Percentiles rank a stretch among this genome's conserved stretches.
Evolutionary conservation across 257 asterid genomes (phyloP).

Genomic region (Knoxia roxburghii): DNA sequence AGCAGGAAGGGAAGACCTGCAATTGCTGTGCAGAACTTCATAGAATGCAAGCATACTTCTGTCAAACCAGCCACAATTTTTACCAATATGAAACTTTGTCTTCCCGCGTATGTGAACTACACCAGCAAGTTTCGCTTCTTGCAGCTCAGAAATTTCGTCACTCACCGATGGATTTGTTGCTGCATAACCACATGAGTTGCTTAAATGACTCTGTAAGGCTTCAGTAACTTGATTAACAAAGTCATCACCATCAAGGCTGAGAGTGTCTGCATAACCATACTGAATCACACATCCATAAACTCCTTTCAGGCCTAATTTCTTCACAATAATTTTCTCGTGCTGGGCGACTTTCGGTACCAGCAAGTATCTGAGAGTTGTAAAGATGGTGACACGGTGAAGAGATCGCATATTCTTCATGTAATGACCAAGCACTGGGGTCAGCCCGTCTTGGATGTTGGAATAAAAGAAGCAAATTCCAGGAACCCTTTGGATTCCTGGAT

Average conservation of each 20-base stretch:
- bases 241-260: conserved; percentile 20
- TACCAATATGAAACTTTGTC: conserved; percentile 30
- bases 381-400: conserved; percentile 28
- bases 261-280: conserved; percentile 34
- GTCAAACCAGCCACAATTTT: conserved; percentile 34
- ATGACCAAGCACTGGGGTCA: conserved; percentile 34
- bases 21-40: conserved; percentile 33
- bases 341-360: conserved; percentile 29
- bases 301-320: conserved; percentile 24
- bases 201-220: conserved; percentile 13
- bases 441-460: conserved; percentile 32
- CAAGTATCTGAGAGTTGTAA: conserved; percentile 26
- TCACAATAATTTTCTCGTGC: conserved; percentile 22
- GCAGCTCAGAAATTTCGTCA: conserved; percentile 23
- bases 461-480: conserved; percentile 38
- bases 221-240: conserved; percentile 24
- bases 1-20: conserved; percentile 35
- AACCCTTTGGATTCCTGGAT: conserved; percentile 32
- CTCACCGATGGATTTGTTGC: not conserved
- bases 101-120: conserved; percentile 36
- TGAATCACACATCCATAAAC: conserved; percentile 28
- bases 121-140: conserved; percentile 31
- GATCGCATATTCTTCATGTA: conserved; percentile 30
- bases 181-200: conserved; percentile 7
- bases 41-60: conserved; percentile 39